Evolutionary conservation across 306 rosid genomes (phyloP).

Genomic region (Trifolium pratense): DNA sequence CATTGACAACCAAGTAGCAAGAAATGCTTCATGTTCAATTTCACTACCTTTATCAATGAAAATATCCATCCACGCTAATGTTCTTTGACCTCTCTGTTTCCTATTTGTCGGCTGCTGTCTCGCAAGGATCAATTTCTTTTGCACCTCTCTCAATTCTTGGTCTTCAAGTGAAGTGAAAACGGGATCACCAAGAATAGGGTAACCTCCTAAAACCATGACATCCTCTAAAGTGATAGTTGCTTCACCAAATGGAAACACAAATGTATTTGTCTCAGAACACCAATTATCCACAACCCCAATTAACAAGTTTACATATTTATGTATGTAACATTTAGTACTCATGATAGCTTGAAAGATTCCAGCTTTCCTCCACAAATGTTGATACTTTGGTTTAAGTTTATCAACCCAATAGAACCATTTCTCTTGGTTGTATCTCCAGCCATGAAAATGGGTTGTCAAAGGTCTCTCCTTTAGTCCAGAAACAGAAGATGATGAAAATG

Average conservation of each 20-base stretch:
- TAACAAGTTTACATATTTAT: slow-evolving; percentile 36
- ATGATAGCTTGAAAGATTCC: slow-evolving; percentile 48
- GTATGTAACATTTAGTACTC: neutral
- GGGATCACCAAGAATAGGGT: neutral
- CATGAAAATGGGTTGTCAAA: slow-evolving; percentile 20
- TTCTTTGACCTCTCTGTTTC: neutral
- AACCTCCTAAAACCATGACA: neutral
- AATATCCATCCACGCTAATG: slow-evolving; percentile 42
- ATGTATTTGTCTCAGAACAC: neutral
- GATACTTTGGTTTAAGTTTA: slow-evolving; percentile 29
- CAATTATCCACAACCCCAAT: slow-evolving; percentile 44
- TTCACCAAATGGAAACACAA: neutral
- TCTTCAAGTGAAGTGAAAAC: neutral
- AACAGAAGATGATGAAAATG: neutral
- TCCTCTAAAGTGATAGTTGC: neutral
- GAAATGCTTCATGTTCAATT: slow-evolving; percentile 58
- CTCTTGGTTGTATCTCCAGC: slow-evolving; percentile 23
- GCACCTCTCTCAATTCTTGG: too few relatives aligned
- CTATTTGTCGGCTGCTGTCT: slow-evolving; percentile 12
- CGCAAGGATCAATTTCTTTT: too few relatives aligned
- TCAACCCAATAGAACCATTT: slow-evolving; percentile 51
- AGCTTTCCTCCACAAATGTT: slow-evolving; percentile 40
- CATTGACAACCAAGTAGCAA: slow-evolving; percentile 57
- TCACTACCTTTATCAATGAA: slow-evolving; percentile 47
- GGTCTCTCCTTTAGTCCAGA: slow-evolving; percentile 15